phyloP scores from a whole-genome alignment of 2,329 filamentous ascomycete species.

The Colletotrichum sidae region DNA sequence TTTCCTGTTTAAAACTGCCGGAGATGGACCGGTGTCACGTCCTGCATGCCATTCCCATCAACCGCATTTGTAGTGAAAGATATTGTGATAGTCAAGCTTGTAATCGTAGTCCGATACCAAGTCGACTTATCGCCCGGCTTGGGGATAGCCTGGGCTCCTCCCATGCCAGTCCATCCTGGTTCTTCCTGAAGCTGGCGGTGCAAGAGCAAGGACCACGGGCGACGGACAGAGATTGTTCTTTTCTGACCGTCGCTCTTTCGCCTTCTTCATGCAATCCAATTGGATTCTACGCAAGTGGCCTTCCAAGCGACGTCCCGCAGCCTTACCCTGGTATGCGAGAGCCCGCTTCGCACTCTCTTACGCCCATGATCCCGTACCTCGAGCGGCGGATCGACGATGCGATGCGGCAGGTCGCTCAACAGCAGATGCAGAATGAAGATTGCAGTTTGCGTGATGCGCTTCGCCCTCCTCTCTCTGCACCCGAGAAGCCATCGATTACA shows the following conservation, averaged over 20 bases:
- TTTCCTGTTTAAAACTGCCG: constrained; percentile 4
- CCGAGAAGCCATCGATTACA: too few relatives aligned
- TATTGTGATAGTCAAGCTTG: not conserved
- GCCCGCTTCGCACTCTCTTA: constrained; percentile 9
- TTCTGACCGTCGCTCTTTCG: too few relatives aligned
- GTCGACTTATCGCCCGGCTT: too few relatives aligned
- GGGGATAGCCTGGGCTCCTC: too few relatives aligned
- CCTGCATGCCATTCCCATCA: not conserved
- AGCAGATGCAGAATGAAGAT: constrained; percentile 4
- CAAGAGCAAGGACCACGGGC: too few relatives aligned
- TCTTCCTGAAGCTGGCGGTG: too few relatives aligned
- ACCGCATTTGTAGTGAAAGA: not conserved
- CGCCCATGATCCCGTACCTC: constrained; percentile 8
- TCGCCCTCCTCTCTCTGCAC: too few relatives aligned
- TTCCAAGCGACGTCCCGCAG: constrained; percentile 6
- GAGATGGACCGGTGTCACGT: not conserved
- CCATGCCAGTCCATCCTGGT: too few relatives aligned
- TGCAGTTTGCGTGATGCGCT: not conserved
- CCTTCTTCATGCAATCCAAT: too few relatives aligned
- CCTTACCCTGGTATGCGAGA: constrained; percentile 12
- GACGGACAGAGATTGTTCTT: too few relatives aligned
- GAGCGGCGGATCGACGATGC: constrained; percentile 15
- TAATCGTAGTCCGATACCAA: too few relatives aligned
- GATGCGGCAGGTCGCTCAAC: constrained; percentile 5
- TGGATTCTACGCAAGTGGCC: too few relatives aligned